A percentile compares a stretch with the other conserved stretches of the same genome.
These are phyloP conservation scores for Sanghuangporus sanghuang DNA, from an alignment of 1,284 basidiomycete genomes.

Conservation along the genomic window DNA sequence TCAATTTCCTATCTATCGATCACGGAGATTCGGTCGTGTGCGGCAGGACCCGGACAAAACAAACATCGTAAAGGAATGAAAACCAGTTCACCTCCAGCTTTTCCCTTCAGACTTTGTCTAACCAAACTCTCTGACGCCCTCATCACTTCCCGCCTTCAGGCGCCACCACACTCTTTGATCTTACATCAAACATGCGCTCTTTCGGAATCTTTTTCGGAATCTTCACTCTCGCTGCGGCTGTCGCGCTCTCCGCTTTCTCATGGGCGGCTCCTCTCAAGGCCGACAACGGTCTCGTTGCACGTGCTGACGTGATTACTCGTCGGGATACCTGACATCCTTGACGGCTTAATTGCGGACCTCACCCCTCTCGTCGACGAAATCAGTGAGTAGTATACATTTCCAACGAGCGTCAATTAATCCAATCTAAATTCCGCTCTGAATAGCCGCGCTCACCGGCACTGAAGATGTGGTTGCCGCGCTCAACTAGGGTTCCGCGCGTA, in stretches of 20 bases:
- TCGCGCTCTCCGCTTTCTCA: slow-evolving; percentile 30
- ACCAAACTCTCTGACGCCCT: not conserved
- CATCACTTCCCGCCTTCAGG: not conserved
- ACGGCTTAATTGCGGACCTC: slow-evolving; percentile 22
- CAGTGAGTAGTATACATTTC: slow-evolving; percentile 25
- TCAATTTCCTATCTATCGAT: not conserved
- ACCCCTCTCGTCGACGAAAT: slow-evolving; percentile 25
- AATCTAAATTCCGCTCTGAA: not conserved
- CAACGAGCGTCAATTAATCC: not conserved
- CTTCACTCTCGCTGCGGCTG: slow-evolving; percentile 33
- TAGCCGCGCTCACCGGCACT: slow-evolving; percentile 1
- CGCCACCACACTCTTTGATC: slow-evolving; percentile 33
- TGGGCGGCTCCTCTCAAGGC: slow-evolving; percentile 24
- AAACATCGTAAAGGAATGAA: not conserved
- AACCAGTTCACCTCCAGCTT: not conserved
- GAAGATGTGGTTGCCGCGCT: not conserved
- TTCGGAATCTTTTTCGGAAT: slow-evolving; percentile 38
- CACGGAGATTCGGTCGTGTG: not conserved
- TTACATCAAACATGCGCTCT: slow-evolving; percentile 37
- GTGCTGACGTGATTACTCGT: not conserved
- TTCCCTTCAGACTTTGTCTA: not conserved
- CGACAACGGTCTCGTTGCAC: not conserved
- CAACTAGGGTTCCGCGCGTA: too few species aligned
- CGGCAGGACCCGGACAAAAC: not conserved
- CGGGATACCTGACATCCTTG: slow-evolving; percentile 23